Percentiles rank a stretch among this genome's conserved stretches.
Evolutionary conservation across 148 eudicot species (phyloP).

Genomic region (Fagopyrum homotropicum): DNA sequence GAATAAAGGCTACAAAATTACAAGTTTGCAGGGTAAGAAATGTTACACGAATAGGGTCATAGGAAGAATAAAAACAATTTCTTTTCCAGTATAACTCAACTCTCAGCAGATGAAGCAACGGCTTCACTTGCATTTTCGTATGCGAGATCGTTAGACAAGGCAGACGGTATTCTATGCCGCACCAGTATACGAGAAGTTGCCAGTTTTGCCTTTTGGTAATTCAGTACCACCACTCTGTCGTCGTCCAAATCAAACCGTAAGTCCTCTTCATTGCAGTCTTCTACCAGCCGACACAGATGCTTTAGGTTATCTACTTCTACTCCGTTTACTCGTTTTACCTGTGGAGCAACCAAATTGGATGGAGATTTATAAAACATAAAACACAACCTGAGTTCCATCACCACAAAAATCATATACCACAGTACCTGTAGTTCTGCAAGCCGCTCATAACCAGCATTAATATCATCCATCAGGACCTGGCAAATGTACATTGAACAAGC

Average conservation of each 20-base stretch:
- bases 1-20: background rate
- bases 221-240: slow-evolving; percentile 71
- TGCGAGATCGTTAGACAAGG: slow-evolving; percentile 58
- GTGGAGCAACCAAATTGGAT: slow-evolving; percentile 17
- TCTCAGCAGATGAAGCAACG: slow-evolving; percentile 17
- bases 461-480: slow-evolving; percentile 93
- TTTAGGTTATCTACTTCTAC: slow-evolving; percentile 65
- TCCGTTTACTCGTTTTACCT: slow-evolving; percentile 86
- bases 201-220: slow-evolving; percentile 58
- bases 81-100: slow-evolving; percentile 11
- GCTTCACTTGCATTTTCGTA: slow-evolving; percentile 25
- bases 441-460: slow-evolving; percentile 90
- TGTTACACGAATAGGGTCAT: background rate
- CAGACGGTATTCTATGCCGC: slow-evolving; percentile 79
- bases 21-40: background rate
- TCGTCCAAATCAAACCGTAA: slow-evolving; percentile 86
- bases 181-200: slow-evolving; percentile 78
- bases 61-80: background rate
- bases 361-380: background rate
- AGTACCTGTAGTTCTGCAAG: slow-evolving; percentile 90
- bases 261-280: slow-evolving; percentile 50
- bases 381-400: background rate
- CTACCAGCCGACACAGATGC: slow-evolving; percentile 67
- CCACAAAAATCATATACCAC: background rate
- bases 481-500: background rate